Base-by-base conservation (phyloP, 208 protist genomes). In the Trypanosoma theileri region DNA sequence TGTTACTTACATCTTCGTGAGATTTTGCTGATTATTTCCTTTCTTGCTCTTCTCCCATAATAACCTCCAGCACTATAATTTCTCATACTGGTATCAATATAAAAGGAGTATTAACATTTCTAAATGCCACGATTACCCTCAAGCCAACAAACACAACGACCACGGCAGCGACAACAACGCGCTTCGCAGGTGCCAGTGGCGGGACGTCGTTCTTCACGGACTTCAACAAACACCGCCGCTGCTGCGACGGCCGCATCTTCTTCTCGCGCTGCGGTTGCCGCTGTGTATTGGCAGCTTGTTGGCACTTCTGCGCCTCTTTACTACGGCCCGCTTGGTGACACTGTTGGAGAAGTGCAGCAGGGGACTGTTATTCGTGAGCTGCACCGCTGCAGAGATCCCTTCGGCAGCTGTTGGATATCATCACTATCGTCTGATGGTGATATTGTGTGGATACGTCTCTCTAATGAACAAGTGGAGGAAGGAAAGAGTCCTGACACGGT, bases 321-420 rank as follows among this genome's bases (percentile, higher is more conserved):
- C 59, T 56, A 59, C 19, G 88, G 85, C 4, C 91, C 91, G 1
- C 70, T 96, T 6, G 91, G 91, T 0, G 82, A 89, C 28, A 46
- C 66, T 0, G 74, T 90, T 7, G 86, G 88, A 3, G 59, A 64
- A 11, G 82, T 87, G 35, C 59, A 62, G 7, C 68, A 35, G 0
- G 86, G 81, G 0, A 73, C 79, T 8, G 86, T 94, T 17, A 40
- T 96, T 4, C 64, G 78, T 4, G 86, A 96, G 74, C 41, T 59
- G 0, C 68, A 66, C 17, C 84, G 88, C 28, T 85, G 81, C 56
- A 67, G 69, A 3, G 91, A 96, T 58, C 78, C 75, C 0, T 94
- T 93, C 56, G 74, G 77, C 12, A 79, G 77, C 21, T 88, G 77
- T 80, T 96, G 91, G 88, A 56, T 92, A 17, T 76, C 73, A 28